phyloP scores from a whole-genome alignment of 441 rosid genomes.

The Rhodomyrtus psidioides region DNA sequence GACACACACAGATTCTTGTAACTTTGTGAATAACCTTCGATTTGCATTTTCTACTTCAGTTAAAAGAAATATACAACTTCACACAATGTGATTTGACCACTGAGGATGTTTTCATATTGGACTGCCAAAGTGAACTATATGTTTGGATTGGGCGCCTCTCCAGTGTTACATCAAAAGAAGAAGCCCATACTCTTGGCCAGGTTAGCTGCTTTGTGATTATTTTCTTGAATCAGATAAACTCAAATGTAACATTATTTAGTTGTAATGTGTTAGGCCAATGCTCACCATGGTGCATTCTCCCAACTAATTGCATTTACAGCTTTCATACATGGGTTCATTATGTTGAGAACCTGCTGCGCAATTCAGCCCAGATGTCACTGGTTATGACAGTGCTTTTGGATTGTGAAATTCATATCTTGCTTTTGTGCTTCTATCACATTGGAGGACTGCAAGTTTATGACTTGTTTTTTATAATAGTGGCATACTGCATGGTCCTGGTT shows the following conservation, averaged over 20 bases:
- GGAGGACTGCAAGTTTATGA: background rate
- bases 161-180: constrained; percentile 42
- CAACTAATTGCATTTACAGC: background rate
- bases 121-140: constrained; percentile 66
- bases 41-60: constrained; percentile 30
- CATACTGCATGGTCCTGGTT: background rate
- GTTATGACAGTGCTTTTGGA: background rate
- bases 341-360: background rate
- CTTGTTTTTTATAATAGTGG: background rate
- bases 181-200: constrained; percentile 61
- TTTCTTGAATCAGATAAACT: background rate
- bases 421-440: background rate
- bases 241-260: background rate
- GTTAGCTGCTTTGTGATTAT: constrained; percentile 20
- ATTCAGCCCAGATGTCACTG: background rate
- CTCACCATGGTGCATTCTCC: background rate
- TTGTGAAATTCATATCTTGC: background rate
- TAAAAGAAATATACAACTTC: constrained; percentile 79
- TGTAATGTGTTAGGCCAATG: background rate
- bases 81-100: constrained; percentile 90
- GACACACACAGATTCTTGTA: background rate
- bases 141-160: constrained; percentile 84
- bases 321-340: background rate
- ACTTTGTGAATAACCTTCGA: background rate
- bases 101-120: constrained; percentile 68